Evolutionary conservation across 2,329 filamentous ascomycete genomes (phyloP).

Genomic region (Colletotrichum viniferum): DNA sequence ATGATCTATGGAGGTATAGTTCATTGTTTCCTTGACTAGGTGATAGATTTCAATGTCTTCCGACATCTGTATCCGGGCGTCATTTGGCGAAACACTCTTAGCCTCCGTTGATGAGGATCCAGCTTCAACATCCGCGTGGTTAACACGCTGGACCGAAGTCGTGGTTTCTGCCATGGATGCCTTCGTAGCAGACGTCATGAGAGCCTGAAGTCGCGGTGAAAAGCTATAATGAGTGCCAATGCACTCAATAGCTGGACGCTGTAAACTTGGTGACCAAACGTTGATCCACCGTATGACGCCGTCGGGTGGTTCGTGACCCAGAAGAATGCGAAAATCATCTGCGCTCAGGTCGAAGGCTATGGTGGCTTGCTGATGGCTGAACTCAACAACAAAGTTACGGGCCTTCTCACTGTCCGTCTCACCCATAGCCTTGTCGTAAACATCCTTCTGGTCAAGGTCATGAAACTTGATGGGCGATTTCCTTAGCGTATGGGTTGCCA

Average conservation of each 20-base stretch:
- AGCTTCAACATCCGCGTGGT: neutral
- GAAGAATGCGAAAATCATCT: conserved; percentile 43
- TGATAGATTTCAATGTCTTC: conserved; percentile 43
- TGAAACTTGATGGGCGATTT: conserved; percentile 39
- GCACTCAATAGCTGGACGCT: conserved; percentile 56
- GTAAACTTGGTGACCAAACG: conserved; percentile 70
- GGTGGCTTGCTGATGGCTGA: conserved; percentile 58
- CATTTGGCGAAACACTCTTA: conserved; percentile 5
- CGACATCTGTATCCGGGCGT: neutral
- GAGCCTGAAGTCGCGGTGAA: conserved; percentile 66
- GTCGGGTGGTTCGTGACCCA: conserved; percentile 29
- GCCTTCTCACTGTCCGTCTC: conserved; percentile 44
- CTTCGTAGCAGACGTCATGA: conserved; percentile 58
- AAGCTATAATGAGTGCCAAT: conserved; percentile 70
- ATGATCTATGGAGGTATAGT: conserved; percentile 76
- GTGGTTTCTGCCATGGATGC: neutral
- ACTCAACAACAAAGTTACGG: conserved; percentile 69
- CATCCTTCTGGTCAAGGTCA: conserved; percentile 56
- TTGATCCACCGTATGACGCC: conserved; percentile 72
- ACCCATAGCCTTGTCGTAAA: conserved; percentile 48
- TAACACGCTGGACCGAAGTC: neutral
- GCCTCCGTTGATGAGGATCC: neutral
- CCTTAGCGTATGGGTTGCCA: neutral
- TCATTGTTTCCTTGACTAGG: conserved; percentile 73
- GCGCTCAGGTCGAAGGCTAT: conserved; percentile 59